Evolutionary conservation across 1,139 yeast species (phyloP), one percentile per base, ranked within the genome.

Genomic region (Suhomyces yuchorum): DNA sequence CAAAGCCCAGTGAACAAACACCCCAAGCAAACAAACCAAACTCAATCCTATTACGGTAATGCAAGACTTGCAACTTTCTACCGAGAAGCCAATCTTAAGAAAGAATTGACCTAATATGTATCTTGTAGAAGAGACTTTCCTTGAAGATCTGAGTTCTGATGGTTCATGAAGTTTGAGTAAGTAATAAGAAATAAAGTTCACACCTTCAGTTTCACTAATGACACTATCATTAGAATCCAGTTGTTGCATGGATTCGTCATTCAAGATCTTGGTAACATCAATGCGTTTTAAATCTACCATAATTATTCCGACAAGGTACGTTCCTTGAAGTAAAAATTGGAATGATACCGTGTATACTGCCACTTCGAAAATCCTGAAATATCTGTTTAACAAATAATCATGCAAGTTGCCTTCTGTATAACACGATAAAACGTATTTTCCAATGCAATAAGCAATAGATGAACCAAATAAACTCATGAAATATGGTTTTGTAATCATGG

Each of bases 261-360:
- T 49, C 33, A 80, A 57, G 32, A 82, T 62, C 51, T 84, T 89
- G 9, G 80, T 78, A 18, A 85, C 70, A 56, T 85, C 91, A 36
- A 78, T 64, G 47, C 90, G 73, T 40, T 82, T 77, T 41, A 85
- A 68, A 65, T 89, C 96, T 40, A 88, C 78, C 24, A 85, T 75
- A 15, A 87, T 66, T 0, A 86, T 80, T 0, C 91, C 84, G 1
- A 83, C 70, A 51, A 87, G 78, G 60, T 74, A 87, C 0, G 92
- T 80, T 44, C 81, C 59, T 55, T 85, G 90, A 41, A 88, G 65
- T 3, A 76, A 48, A 55, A 80, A 82, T 56, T 86, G 90, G 36
- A 84, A 62, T 1, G 79, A 34, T 24, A 86, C 58, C 0, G 84
- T 75, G 33, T 75, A 46, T 2, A 61, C 51, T 2, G 64, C 46